Conservation (phyloP, 768 basidiomycete species). For the Rhodotorula graminis region DNA sequence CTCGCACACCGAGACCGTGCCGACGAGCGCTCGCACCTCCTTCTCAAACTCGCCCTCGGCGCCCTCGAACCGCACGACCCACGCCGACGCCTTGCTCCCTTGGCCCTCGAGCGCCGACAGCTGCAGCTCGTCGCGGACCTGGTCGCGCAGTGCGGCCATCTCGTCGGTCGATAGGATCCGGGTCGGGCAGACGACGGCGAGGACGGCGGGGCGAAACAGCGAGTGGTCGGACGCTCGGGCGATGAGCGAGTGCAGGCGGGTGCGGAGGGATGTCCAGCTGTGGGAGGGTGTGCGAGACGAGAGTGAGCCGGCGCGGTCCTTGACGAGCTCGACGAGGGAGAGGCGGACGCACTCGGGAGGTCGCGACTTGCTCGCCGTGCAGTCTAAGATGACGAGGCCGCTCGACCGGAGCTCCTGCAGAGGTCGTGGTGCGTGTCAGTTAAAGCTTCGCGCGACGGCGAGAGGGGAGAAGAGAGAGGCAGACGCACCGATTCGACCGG, state of each 20-base stretch:
- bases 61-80: conserved; percentile 1
- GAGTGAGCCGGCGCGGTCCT: not conserved
- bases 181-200: conserved; percentile 18
- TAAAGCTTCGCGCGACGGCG: no score
- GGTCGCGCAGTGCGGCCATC: not conserved
- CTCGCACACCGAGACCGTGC: not conserved
- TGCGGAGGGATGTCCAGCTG: conserved; percentile 10
- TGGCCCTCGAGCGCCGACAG: not conserved
- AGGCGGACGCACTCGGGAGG: conserved; percentile 1
- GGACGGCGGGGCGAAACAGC: conserved; percentile 13
- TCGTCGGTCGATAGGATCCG: not conserved
- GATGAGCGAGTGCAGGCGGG: not conserved
- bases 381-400: conserved; percentile 28
- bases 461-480: not conserved
- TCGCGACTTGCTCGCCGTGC: not conserved
- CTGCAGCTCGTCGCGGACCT: not conserved
- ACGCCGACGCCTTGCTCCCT: not conserved
- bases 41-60: conserved; percentile 4
- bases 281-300: no score
- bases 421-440: no score
- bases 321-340: no score
- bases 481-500: not conserved
- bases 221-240: not conserved
- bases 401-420: conserved; percentile 16
- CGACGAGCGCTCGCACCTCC: not conserved